Base-by-base conservation (phyloP, 768 basidiomycete genomes). In the Lentinula sp. region DNA sequence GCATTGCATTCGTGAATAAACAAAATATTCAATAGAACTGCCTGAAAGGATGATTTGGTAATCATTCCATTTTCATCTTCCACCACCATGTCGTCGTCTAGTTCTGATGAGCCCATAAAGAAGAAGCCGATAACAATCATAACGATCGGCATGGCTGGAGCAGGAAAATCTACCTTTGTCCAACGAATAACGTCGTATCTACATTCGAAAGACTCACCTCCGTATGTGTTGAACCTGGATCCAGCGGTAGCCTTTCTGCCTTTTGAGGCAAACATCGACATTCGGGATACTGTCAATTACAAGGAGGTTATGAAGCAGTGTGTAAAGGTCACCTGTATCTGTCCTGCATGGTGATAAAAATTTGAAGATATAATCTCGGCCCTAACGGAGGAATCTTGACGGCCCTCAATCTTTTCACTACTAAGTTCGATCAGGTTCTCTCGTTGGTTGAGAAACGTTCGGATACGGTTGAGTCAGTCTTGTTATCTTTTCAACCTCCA, bases 271-370 rank as follows among this genome's bases (percentile, higher is more conserved):
- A 98, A 98, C 71, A 98, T 99, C 63, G 97, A 99, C 72, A 98
- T 99, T 56, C 78, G 97, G 63, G 97, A 99, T 73, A 99, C 97
- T 10, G 87, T 99, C 21, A 91, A 98, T 71, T 99, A 98, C 74
- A 85, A 89, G 65, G 91, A 99, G 74, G 96, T 99, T 67, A 99
- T 99, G 97, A 95, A 97, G 84, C 95, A 98, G 94, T 97, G 80
- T 79, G 89, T 87, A 60, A 59, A 56, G n/a, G 15, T 35, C 40
- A 37, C 40, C 35, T 23, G 39, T 35, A 37, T 28, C 21, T 43
- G 31, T 60, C 50, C 40, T 23, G 52, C 58, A 31, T 35, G 18
- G 42, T 57, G 32, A 56, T 56, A 9, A 40, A 56, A 28, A 5
- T 23, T 55, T 40, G 55, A 76, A 97, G 95, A 77, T 99, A 99